A percentile compares a stretch with the other conserved stretches of the same genome.
These are phyloP conservation scores for Didymella segeticola DNA, from an alignment of 2,329 filamentous ascomycete genomes.

Conservation along the genomic window DNA sequence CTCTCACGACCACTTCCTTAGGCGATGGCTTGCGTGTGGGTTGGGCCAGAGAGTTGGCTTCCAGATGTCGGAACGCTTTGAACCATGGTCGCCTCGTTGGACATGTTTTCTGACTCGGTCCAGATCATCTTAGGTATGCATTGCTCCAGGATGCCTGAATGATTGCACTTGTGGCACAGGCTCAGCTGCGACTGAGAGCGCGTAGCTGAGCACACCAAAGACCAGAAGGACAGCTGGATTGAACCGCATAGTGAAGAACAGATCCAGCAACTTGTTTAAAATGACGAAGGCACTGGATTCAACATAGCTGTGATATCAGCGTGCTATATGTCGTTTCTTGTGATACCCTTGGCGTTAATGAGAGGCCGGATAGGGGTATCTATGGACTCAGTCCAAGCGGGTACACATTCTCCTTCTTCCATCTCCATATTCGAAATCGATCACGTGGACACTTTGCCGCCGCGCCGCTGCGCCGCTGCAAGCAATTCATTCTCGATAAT, in stretches of 20 bases:
- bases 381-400: no score
- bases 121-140: not conserved
- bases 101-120: not conserved
- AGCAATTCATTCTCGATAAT: no score
- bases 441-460: no score
- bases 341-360: no score
- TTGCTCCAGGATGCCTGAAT: not conserved
- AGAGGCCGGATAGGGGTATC: no score
- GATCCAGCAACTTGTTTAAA: no score
- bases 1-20: not conserved
- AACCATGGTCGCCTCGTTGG: not conserved
- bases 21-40: not conserved
- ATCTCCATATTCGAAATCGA: no score
- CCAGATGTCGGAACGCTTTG: not conserved
- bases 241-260: not conserved
- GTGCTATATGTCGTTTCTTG: no score
- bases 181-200: not conserved
- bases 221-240: not conserved
- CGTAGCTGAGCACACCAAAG: not conserved
- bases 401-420: no score
- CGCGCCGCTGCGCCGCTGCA: no score
- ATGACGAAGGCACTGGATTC: no score
- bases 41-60: not conserved
- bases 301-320: no score
- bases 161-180: not conserved